Percentiles rank a stretch among this genome's conserved stretches.
These are phyloP conservation scores for Candida palmyrensis DNA, from an alignment of 805 yeast genomes.

Conservation along the genomic window DNA sequence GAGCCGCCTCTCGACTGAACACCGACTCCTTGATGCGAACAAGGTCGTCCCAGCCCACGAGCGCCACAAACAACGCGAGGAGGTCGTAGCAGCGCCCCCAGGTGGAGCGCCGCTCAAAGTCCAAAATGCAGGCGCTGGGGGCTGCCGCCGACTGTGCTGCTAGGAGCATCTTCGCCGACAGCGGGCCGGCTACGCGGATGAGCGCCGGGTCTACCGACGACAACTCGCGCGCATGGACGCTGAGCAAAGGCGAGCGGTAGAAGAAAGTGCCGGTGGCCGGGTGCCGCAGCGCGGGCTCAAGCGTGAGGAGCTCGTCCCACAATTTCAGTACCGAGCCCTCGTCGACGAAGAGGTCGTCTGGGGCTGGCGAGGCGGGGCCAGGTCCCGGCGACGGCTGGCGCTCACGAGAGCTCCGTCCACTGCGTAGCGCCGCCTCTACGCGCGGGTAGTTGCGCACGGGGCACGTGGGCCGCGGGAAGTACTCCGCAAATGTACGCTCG, in stretches of 20 bases:
- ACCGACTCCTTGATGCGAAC: conserved; percentile 61
- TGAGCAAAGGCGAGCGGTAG: conserved; percentile 30
- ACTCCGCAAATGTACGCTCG: conserved; percentile 21
- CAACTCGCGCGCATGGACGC: conserved; percentile 27
- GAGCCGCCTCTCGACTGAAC: conserved; percentile 29
- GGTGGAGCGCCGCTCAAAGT: conserved; percentile 28
- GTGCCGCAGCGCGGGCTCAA: conserved; percentile 26
- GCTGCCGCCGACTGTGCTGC: conserved; percentile 28
- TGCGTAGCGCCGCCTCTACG: conserved; percentile 1
- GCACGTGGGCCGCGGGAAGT: conserved; percentile 23
- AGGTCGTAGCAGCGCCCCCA: conserved; percentile 56
- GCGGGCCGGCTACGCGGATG: conserved; percentile 22
- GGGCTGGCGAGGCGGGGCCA: neutral
- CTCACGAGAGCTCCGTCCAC: neutral
- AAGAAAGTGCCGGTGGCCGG: conserved; percentile 32
- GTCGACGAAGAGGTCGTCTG: conserved; percentile 7
- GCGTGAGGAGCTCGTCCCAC: conserved; percentile 28
- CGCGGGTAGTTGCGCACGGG: conserved; percentile 4
- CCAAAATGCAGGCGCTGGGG: conserved; percentile 22
- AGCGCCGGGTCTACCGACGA: conserved; percentile 30
- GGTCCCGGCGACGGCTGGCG: neutral
- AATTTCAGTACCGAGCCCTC: conserved; percentile 25
- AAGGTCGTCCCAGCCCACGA: conserved; percentile 79
- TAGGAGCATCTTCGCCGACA: conserved; percentile 18
- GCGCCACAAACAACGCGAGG: conserved; percentile 60